phyloP scores from a whole-genome alignment of 139 green algal species.

The Chlorella vulgaris region DNA sequence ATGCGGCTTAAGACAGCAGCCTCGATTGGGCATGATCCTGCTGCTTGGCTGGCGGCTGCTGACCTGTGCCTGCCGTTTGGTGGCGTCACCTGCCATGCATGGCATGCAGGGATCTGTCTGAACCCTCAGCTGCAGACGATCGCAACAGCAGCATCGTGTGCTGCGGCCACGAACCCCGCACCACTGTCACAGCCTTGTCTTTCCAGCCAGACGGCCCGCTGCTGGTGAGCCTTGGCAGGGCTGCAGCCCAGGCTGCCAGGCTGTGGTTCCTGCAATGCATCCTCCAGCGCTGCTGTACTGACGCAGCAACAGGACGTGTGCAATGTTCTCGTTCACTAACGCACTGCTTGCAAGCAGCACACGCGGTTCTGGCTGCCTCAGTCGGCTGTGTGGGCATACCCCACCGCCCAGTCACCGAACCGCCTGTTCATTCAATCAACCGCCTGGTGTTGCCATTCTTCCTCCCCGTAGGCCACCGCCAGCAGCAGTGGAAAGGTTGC shows the following conservation, averaged over 20 bases:
- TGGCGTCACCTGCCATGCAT: background rate
- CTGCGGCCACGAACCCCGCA: slow-evolving; percentile 51
- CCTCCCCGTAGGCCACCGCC: slow-evolving; percentile 45
- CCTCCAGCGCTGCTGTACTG: background rate
- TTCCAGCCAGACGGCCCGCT: slow-evolving; percentile 55
- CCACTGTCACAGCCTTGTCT: slow-evolving; percentile 37
- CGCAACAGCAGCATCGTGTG: slow-evolving; percentile 44
- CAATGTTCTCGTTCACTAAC: no score
- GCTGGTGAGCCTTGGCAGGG: slow-evolving; percentile 44
- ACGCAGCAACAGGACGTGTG: no score
- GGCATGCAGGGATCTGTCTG: slow-evolving; percentile 13
- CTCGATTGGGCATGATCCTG: no score
- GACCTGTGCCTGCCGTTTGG: background rate
- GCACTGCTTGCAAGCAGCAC: no score
- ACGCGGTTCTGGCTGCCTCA: no score
- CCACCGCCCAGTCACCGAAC: no score
- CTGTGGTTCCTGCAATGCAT: background rate
- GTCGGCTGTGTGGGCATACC: no score
- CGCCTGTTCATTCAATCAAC: background rate
- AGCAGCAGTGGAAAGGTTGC: slow-evolving; percentile 52
- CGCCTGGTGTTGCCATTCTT: background rate
- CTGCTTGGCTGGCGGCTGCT: no score
- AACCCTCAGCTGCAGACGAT: background rate
- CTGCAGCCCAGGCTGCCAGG: background rate
- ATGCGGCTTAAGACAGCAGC: no score